Evolutionary conservation across 495 filamentous ascomycete species (phyloP).

Genomic region (Hyaloscypha finlandica): DNA sequence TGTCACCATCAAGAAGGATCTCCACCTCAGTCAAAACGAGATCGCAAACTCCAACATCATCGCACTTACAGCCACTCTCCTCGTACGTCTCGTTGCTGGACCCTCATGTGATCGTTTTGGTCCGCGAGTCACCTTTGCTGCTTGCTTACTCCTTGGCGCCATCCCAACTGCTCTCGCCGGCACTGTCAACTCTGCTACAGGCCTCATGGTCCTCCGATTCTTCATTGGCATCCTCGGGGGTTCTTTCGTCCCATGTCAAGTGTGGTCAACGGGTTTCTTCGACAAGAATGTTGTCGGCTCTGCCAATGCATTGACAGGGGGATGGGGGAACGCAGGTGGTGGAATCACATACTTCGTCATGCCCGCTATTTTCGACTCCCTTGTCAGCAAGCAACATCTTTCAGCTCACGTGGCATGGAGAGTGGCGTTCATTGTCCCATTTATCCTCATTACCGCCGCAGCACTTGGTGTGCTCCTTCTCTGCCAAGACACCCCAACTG

Average conservation of each 20-base stretch:
- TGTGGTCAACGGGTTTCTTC: conserved; percentile 94
- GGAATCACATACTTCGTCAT: conserved; percentile 86
- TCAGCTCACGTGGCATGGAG: conserved; percentile 75
- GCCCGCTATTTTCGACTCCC: conserved; percentile 85
- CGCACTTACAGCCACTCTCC: conserved; percentile 77
- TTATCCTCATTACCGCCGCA: conserved; percentile 67
- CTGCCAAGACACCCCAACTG: conserved; percentile 84
- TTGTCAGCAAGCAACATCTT: conserved; percentile 62
- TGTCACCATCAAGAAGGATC: conserved; percentile 74
- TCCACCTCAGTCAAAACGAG: conserved; percentile 69
- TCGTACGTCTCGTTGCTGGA: conserved; percentile 81
- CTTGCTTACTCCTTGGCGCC: conserved; percentile 69
- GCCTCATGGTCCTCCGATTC: conserved; percentile 80
- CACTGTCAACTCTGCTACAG: conserved; percentile 64
- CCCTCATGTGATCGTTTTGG: conserved; percentile 85
- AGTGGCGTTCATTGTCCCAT: conserved; percentile 80
- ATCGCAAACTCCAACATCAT: conserved; percentile 92
- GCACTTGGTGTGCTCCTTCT: conserved; percentile 70
- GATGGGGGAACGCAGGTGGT: conserved; percentile 88
- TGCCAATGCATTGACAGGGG: conserved; percentile 83
- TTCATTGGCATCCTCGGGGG: conserved; percentile 93
- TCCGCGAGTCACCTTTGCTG: conserved; percentile 78
- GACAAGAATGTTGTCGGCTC: conserved; percentile 95
- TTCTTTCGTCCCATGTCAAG: conserved; percentile 91
- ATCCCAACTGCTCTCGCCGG: conserved; percentile 86